Evolutionary conservation across 1,284 basidiomycete species (phyloP), one percentile per base, ranked within the genome.

Genomic region (Taiwanofungus camphoratus): DNA sequence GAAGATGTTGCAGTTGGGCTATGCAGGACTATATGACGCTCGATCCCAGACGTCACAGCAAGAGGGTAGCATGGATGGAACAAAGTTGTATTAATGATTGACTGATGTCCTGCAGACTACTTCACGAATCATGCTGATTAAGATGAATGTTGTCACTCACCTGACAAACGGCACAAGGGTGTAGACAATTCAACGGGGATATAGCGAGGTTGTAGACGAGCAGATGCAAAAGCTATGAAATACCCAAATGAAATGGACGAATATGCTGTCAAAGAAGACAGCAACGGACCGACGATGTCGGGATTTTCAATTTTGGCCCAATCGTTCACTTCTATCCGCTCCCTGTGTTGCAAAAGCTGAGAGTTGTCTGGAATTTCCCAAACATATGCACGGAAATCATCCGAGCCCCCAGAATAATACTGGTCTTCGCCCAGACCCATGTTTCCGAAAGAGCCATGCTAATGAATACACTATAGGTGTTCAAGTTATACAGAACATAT

Each of bases 371-470:
- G 86, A 24, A 89, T 67, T 52, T 74, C 76, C 88, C 88, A 91
- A n/a, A 87, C 61, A 52, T 91, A 91, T 9, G 70, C 77, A 23
- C 80, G 70, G 56, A 90, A 91, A 59, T 91, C 84, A 56, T 91
- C 87, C 8, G 85, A 89, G 9, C 88, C 88, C 9, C 76, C 74
- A 24, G 71, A 71, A 54, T 82, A 91, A 53, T 82, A 77, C 21
- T 70, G 59, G 40, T 82, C 79, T 34, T 59, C 61, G 35, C 69
- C 66, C n/a, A 72, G 54, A 4, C 71, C 73, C 3, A 70, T 69
- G 0, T 77, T 74, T 27, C 87, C 83, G 49, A 91, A 88, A 3
- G 77, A 76, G 9, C 86, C 87, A 50, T 87, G 80, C 84, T 89
- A 47, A 12, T 16, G 24, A 40, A 50, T n/a, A 37, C 23, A 22